Conservation (phyloP, 805 yeast species). For the Priceomyces fermenticarens region DNA sequence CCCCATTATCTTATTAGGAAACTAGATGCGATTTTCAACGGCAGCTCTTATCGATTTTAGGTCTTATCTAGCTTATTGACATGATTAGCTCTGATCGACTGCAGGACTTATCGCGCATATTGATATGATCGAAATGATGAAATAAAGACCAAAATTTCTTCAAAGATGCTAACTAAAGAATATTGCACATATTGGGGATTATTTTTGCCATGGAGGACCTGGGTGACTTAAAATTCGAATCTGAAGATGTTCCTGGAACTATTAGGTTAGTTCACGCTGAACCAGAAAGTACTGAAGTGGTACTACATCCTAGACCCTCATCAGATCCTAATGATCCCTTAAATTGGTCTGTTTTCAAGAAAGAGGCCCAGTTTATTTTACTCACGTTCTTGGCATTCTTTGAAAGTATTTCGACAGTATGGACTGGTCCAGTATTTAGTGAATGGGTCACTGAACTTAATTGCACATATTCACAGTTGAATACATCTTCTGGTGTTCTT, state of each 20-base stretch:
- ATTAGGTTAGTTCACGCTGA: slow-evolving; percentile 46
- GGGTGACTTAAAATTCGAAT: neutral
- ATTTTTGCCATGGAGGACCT: too few relatives aligned
- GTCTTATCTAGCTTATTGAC: too few relatives aligned
- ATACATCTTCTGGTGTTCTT: slow-evolving; percentile 46
- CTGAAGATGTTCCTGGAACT: slow-evolving; percentile 45
- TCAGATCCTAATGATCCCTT: slow-evolving; percentile 33
- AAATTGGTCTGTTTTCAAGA: slow-evolving; percentile 27
- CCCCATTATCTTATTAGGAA: too few relatives aligned
- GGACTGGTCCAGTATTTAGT: slow-evolving; percentile 29
- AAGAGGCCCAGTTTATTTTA: slow-evolving; percentile 22
- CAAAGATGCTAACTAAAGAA: too few relatives aligned
- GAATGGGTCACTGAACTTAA: slow-evolving; percentile 28
- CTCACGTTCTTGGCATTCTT: slow-evolving; percentile 30
- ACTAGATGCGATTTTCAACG: too few relatives aligned
- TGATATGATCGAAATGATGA: too few relatives aligned
- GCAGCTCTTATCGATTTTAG: too few relatives aligned
- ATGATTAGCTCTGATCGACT: too few relatives aligned
- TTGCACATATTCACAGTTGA: slow-evolving; percentile 36
- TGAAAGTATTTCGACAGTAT: slow-evolving; percentile 27
- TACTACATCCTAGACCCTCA: slow-evolving; percentile 33
- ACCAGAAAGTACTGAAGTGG: slow-evolving; percentile 16
- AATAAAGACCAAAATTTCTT: too few relatives aligned
- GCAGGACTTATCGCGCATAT: too few relatives aligned
- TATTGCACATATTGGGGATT: too few relatives aligned